phyloP scores from a whole-genome alignment of 2,329 filamentous ascomycete species.

The Boeremia exigua region DNA sequence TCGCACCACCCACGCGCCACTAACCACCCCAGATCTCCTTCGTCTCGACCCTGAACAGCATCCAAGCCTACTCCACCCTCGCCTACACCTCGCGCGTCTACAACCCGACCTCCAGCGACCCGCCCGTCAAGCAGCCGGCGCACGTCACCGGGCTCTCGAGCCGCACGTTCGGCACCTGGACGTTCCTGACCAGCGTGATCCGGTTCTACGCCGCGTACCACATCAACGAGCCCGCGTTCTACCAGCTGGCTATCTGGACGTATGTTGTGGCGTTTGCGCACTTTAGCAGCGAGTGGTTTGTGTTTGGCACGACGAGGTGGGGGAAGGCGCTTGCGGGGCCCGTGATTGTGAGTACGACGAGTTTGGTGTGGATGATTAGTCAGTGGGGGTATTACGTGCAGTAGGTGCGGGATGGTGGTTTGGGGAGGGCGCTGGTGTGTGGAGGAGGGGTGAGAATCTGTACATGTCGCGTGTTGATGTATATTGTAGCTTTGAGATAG shows the following conservation, averaged over 20 bases:
- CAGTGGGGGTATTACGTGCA: conserved; percentile 74
- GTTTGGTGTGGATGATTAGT: conserved; percentile 65
- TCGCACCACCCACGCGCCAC: background rate
- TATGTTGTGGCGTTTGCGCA: conserved; percentile 73
- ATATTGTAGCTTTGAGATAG: too few species aligned
- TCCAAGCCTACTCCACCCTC: conserved; percentile 82
- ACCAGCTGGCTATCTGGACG: conserved; percentile 81
- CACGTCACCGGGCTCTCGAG: conserved; percentile 75
- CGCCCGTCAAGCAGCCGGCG: conserved; percentile 47
- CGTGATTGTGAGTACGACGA: conserved; percentile 62
- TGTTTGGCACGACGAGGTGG: conserved; percentile 77
- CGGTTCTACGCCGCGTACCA: conserved; percentile 86
- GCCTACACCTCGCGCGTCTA: conserved; percentile 89
- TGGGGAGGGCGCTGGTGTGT: background rate
- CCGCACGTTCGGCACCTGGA: conserved; percentile 88
- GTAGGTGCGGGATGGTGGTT: background rate
- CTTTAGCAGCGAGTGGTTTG: conserved; percentile 73
- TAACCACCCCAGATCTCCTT: conserved; percentile 70
- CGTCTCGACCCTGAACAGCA: conserved; percentile 80
- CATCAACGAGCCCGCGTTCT: conserved; percentile 73
- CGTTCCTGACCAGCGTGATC: conserved; percentile 76
- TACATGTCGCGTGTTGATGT: too few species aligned
- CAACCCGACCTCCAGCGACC: conserved; percentile 61
- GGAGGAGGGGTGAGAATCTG: background rate
- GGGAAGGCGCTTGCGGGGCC: conserved; percentile 65